phyloP scores from a whole-genome alignment of 2,329 filamentous ascomycete genomes.

The Colletotrichum abscissum region DNA sequence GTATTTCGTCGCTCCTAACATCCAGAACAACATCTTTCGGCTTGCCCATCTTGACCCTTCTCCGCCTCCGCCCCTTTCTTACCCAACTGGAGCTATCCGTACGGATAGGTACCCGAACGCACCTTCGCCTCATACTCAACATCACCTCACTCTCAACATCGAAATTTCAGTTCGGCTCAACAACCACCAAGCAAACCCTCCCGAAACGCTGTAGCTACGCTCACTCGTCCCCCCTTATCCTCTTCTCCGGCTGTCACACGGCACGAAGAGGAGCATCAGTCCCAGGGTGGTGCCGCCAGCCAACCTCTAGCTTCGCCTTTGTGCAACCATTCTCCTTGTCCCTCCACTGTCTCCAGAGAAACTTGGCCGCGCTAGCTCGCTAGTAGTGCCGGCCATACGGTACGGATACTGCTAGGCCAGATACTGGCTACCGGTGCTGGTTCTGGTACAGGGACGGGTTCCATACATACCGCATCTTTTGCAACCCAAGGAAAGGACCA shows the following conservation, averaged over 20 bases:
- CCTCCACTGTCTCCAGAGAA: slow-evolving; percentile 21
- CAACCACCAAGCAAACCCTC: neutral
- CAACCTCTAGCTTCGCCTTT: slow-evolving; percentile 17
- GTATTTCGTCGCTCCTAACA: neutral
- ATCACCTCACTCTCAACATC: neutral
- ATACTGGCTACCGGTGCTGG: slow-evolving; percentile 16
- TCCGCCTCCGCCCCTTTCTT: neutral
- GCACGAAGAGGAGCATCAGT: neutral
- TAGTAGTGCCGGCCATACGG: slow-evolving; percentile 26
- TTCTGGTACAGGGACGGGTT: slow-evolving; percentile 8
- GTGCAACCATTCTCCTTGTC: slow-evolving; percentile 30
- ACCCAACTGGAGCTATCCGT: neutral
- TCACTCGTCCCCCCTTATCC: neutral
- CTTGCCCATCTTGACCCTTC: too few relatives aligned
- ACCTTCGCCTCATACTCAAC: neutral
- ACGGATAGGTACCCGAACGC: neutral
- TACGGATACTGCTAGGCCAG: slow-evolving; percentile 20
- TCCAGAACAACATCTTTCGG: neutral
- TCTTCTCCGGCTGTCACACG: neutral
- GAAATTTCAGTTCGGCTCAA: neutral
- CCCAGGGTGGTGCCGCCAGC: slow-evolving; percentile 9
- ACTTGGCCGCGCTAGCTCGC: slow-evolving; percentile 17
- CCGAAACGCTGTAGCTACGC: neutral
- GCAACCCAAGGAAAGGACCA: neutral
- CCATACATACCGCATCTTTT: slow-evolving; percentile 20